A percentile compares a stretch with the other conserved stretches of the same genome.
Conservation (phyloP, 2,329 filamentous ascomycete genomes). For the Botrytis elliptica region DNA sequence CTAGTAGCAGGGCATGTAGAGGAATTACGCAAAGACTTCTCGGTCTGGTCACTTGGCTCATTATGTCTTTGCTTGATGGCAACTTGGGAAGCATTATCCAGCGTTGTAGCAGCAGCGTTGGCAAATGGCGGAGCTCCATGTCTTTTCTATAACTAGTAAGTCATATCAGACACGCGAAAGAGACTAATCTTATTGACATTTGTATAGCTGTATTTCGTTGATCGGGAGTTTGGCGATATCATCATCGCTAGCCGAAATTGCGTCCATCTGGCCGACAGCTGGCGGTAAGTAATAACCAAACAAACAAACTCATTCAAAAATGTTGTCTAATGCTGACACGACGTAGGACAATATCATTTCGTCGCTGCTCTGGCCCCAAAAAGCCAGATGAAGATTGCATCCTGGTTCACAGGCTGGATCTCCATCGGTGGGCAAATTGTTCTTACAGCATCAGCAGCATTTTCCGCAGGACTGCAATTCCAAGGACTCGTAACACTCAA, state of each 20-base stretch:
- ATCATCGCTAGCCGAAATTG: constrained; percentile 45
- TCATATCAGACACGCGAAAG: not conserved
- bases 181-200: not conserved
- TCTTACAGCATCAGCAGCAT: constrained; percentile 48
- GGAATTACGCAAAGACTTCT: constrained; percentile 40
- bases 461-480: constrained; percentile 46
- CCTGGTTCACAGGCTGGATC: constrained; percentile 48
- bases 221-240: constrained; percentile 44
- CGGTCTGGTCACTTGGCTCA: constrained; percentile 45
- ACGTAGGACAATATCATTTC: constrained; percentile 56
- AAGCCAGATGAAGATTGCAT: constrained; percentile 40
- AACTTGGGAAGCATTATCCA: constrained; percentile 24
- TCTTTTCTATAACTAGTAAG: constrained; percentile 47
- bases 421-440: constrained; percentile 48
- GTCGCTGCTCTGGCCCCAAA: constrained; percentile 53
- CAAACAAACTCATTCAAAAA: not conserved
- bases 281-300: not conserved
- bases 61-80: constrained; percentile 31
- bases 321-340: no score
- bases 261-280: constrained; percentile 44
- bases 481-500: constrained; percentile 48
- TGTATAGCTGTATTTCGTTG: constrained; percentile 43
- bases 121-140: constrained; percentile 48
- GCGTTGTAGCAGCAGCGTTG: constrained; percentile 47
- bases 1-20: constrained; percentile 18